Percentiles rank a stretch among this genome's conserved stretches.
phyloP scores from a whole-genome alignment of 83 land plant genomes.

The Picea mariana region DNA sequence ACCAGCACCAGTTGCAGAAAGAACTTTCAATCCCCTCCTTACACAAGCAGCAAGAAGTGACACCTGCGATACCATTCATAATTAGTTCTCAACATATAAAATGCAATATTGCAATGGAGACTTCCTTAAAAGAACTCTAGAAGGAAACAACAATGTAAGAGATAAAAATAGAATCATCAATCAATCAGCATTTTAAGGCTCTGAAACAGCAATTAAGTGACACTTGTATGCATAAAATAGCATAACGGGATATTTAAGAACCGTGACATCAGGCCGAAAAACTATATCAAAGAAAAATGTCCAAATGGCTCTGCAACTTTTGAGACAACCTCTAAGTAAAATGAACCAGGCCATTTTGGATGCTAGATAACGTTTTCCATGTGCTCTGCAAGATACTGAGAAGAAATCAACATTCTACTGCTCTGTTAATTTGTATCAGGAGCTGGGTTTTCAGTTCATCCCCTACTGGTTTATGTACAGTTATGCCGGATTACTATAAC shows the following conservation, averaged over 20 bases:
- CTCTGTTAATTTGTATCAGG: not conserved
- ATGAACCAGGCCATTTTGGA: not conserved
- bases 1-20: slow-evolving; percentile 98
- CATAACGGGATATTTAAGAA: not conserved
- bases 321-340: not conserved
- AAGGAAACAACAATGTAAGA: not conserved
- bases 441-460: not conserved
- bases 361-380: not conserved
- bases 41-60: slow-evolving; percentile 95
- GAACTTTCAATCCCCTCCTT: slow-evolving; percentile 74
- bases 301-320: not conserved
- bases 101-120: not conserved
- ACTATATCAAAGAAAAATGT: not conserved
- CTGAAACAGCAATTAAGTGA: not conserved
- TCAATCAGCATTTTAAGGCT: not conserved
- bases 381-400: not conserved
- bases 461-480: slow-evolving; percentile 1
- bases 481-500: not conserved
- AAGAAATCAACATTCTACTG: not conserved
- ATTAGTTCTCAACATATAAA: not conserved
- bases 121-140: no score
- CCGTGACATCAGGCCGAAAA: not conserved
- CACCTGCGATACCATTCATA: slow-evolving; percentile 46
- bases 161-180: not conserved
- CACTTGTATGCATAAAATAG: not conserved